Evolutionary conservation across 169 alveolate species (phyloP), one percentile per base, ranked within the genome.

Genomic region (Plasmodium coatneyi): DNA sequence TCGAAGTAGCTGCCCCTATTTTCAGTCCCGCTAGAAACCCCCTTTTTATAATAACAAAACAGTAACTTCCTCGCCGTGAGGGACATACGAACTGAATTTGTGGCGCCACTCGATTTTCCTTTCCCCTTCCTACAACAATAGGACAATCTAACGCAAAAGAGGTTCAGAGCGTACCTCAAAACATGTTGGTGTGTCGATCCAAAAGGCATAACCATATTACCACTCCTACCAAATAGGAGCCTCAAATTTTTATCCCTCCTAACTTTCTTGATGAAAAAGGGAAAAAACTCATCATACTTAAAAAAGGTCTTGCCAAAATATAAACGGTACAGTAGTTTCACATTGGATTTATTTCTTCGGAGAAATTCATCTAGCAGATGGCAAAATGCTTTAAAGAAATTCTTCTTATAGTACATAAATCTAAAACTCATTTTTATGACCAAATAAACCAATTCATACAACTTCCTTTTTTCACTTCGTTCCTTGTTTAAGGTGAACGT

Each of bases 391-490:
- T 87, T 30, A n/a, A 78, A 87, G 32, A 87, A 54, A 39, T 34
- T 87, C 41, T 41, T 78, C 46, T 28, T 60, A 87, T 60, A 87
- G 9, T 66, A 66, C 76, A 87, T 79, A 87, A 54, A n/a, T 12
- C 22, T 41, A 76, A 41, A 41, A n/a, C 49, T 34, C 36, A 87
- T 87, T 79, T 41, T 79, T 22, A 87, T 87, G 19, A 79, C 81
- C 14, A 87, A 87, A 60, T 56, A 87, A 43, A 87, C 43, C 14
- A 87, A 82, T 79, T 87, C 93, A 49, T 87, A 60, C 30, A 87
- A 66, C 10, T 60, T 87, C n/a, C 49, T 78, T 60, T 79, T 78
- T n/a, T 78, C 70, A 39, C 60, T 41, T 39, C 46, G 9, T 19
- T 87, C 81, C 34, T 19, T 46, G 34, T 87, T 79, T 52, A 79